Evolutionary conservation across 176 grass and related monocot genomes (phyloP), one percentile per base, ranked within the genome.

Genomic region (Avena eriantha): DNA sequence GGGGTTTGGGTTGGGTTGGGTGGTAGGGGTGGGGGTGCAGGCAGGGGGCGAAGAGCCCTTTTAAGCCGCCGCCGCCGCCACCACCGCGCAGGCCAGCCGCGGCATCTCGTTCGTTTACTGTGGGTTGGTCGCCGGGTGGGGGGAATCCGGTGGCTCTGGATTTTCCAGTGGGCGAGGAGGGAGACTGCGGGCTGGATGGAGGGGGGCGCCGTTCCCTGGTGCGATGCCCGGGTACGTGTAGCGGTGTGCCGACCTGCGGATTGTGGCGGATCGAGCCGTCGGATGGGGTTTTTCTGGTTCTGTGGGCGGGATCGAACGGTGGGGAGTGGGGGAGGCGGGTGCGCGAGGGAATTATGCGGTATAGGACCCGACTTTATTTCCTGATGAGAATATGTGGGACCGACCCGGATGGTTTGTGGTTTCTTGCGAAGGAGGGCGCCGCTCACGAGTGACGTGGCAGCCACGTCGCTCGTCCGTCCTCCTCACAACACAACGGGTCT

Each of bases 401-500:
- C 3, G 36, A 39, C 39, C 3, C 1, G 5, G 19, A 24, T 10
- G 65, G 49, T 1, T 19, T 13, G 49, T 9, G 43, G 41, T 87
- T 82, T 88, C 86, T 88, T 82, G 86, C 79, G 3, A 17, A 77
- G 71, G 86, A 49, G 72, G 73, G 61, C 46, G 46, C 10, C 10
- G 46, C 11, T 12, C 16, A 15, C 15, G 12, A 5, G 26, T 72
- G 59, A 71, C 61, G 76, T 81, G 68, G 35, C 56, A 6, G 11
- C 45, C 35, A 26, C 3, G 47, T 49, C 48, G 48, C 10, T 11
- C 3, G 15, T 33, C 39, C 33, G 33, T 39, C 66, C 66, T 69
- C 33, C 39, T 53, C 39, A 41, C 7, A 41, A 7, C 39, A 36
- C 55, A 2, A 15, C 21, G 26, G 29, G 48, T 47, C 65, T 8